phyloP scores from a whole-genome alignment of 352 stramenopile genomes.

The Phytophthora citrophthora region DNA sequence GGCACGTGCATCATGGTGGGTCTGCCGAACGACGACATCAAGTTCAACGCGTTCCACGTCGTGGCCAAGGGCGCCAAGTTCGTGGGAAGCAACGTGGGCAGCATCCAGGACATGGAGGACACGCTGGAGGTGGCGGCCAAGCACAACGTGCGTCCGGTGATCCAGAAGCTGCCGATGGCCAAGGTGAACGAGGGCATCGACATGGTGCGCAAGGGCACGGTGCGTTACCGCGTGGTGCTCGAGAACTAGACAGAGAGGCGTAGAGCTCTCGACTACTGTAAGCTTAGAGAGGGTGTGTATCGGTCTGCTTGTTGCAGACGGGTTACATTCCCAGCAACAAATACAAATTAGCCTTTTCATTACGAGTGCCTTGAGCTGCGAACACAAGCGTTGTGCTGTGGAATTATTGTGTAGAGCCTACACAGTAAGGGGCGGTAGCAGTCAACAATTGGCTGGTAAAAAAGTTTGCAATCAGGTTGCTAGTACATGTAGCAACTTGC shows the following conservation, averaged over 20 bases:
- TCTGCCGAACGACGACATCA: constrained; percentile 64
- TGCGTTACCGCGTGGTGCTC: constrained; percentile 62
- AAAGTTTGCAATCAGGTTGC: no score
- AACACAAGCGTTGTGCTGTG: no score
- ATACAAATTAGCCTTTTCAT: no score
- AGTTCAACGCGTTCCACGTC: constrained; percentile 57
- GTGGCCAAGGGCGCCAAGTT: constrained; percentile 50
- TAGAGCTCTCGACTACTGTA: no score
- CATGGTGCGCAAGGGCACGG: constrained; percentile 49
- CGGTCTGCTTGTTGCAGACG: no score
- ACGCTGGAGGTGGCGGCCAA: constrained; percentile 83
- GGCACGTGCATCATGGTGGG: constrained; percentile 78
- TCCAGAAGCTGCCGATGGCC: constrained; percentile 57
- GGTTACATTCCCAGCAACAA: no score
- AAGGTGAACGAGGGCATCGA: constrained; percentile 51
- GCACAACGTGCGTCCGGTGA: constrained; percentile 67
- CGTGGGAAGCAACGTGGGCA: constrained; percentile 57
- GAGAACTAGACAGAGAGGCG: constrained; percentile 32
- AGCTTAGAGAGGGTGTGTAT: no score
- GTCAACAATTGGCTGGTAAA: no score
- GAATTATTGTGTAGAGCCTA: no score
- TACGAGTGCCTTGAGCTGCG: no score
- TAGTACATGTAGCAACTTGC: no score
- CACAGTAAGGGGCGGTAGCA: no score
- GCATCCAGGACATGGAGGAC: constrained; percentile 72